Percentiles rank a stretch among this genome's conserved stretches.
Conservation (phyloP, 805 yeast species). For the Kockiozyma suomiensis region DNA sequence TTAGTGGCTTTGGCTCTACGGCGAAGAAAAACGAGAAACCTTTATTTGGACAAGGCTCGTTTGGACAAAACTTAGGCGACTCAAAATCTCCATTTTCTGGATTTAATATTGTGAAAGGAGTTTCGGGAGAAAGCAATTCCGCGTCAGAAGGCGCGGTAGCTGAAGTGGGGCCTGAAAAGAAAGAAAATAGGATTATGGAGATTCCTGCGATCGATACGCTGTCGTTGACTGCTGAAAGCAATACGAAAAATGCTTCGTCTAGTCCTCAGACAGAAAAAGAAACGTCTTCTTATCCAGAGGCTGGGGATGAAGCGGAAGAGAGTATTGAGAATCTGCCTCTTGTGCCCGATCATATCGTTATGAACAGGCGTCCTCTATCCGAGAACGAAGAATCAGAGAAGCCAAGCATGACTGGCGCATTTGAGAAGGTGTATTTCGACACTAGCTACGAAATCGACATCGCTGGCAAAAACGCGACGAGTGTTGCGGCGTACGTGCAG, state of each 20-base stretch:
- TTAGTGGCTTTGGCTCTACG: too few species aligned
- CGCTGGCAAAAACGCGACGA: conserved; percentile 1
- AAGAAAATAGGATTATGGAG: background rate
- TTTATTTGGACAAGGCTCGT: too few species aligned
- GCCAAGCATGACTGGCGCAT: conserved; percentile 12
- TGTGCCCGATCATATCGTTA: conserved; percentile 10
- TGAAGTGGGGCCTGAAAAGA: background rate
- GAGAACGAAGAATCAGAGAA: background rate
- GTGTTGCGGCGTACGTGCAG: background rate
- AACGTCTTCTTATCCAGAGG: too few species aligned
- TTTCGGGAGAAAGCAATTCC: background rate
- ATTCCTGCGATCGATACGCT: background rate
- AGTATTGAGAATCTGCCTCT: background rate
- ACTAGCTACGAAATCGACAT: conserved; percentile 8
- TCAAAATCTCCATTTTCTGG: too few species aligned
- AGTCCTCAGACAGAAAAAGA: too few species aligned
- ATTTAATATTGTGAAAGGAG: too few species aligned
- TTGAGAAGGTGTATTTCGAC: conserved; percentile 8
- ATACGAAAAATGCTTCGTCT: background rate
- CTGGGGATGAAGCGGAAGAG: background rate
- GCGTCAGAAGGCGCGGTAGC: background rate
- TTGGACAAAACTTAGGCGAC: too few species aligned
- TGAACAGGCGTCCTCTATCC: background rate
- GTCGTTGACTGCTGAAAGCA: background rate
- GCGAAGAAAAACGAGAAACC: too few species aligned